Evolutionary conservation across 2,329 filamentous ascomycete genomes (phyloP), one percentile per base, ranked within the genome.

Genomic region (Neonectria faginata): DNA sequence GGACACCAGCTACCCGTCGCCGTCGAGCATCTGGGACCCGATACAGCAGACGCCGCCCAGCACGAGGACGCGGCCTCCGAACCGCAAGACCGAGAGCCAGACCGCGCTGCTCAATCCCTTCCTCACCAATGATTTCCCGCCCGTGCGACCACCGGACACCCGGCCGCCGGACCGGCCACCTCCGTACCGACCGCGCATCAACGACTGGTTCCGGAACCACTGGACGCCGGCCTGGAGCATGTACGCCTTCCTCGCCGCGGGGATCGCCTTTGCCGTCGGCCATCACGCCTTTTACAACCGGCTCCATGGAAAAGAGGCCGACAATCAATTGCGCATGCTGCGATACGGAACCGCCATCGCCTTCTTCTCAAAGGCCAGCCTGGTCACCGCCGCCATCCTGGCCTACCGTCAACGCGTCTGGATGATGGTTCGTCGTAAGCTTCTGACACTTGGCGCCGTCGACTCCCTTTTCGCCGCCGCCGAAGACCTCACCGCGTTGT

Each of bases 141-240:
- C 39, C 39, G 39, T 42, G 39, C 39, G 39, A 18, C 39, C 39
- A 10, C n/a, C n/a, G 12, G 7, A 18, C n/a, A 16, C 1, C 3
- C 39, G n/a, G 5, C 22, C 42, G 42, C 20, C 47, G 5, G 48
- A 36, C 18, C 27, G 16, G 3, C 48, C 45, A 11, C 45, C 48
- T n/a, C 27, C 27, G 11, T 42, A 42, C 29, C 29, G 5, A 12
- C 27, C 48, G 11, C 29, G 48, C 29, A 20, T 31, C 5, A 16
- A 1, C n/a, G 27, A 31, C n/a, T 51, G 48, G 48, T 33, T 51
- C n/a, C 20, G 29, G 29, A 31, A 14, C 10, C 48, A 20, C 5
- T 71, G 69, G 69, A 72, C 53, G 22, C 69, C 69, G 7, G 59
- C 67, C 7, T 73, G 71, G 71, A 73, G 68, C 44, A 73, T 73